phyloP scores from a whole-genome alignment of 148 eudicot species.

The Chenopodium quinoa region DNA sequence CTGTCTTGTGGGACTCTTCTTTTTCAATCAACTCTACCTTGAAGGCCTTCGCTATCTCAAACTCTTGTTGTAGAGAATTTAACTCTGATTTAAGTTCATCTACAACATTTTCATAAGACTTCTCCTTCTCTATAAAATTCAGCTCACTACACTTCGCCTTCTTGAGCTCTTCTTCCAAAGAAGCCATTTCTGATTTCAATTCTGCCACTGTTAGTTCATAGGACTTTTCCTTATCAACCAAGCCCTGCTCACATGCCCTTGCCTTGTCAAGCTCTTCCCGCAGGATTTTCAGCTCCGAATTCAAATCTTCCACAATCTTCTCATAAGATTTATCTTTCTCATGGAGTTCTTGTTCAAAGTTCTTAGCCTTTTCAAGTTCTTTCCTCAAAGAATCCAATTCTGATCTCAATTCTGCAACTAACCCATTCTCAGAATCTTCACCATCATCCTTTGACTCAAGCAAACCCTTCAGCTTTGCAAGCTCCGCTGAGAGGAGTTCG shows the following conservation, averaged over 20 bases:
- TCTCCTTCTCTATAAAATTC: conserved; percentile 51
- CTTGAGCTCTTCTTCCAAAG: conserved; percentile 59
- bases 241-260: conserved; percentile 37
- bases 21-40: conserved; percentile 53
- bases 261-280: conserved; percentile 54
- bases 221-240: conserved; percentile 26
- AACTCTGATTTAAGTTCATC: conserved; percentile 47
- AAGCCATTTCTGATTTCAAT: conserved; percentile 41
- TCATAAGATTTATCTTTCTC: conserved; percentile 55
- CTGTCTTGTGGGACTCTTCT: conserved; percentile 50
- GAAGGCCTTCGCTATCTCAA: conserved; percentile 40
- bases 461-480: conserved; percentile 57
- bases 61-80: conserved; percentile 45
- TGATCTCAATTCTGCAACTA: conserved; percentile 47
- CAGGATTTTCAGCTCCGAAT: conserved; percentile 52
- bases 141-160: conserved; percentile 51
- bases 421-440: conserved; percentile 43
- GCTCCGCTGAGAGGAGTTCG: conserved; percentile 61
- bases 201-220: conserved; percentile 15
- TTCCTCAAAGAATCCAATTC: conserved; percentile 55
- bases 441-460: conserved; percentile 55
- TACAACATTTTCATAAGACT: conserved; percentile 37
- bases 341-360: conserved; percentile 44
- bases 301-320: conserved; percentile 38
- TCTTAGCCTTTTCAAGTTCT: conserved; percentile 51